These are phyloP conservation scores for Eutypa lata DNA, from an alignment of 2,329 filamentous ascomycete species.

Conservation along the genomic window DNA sequence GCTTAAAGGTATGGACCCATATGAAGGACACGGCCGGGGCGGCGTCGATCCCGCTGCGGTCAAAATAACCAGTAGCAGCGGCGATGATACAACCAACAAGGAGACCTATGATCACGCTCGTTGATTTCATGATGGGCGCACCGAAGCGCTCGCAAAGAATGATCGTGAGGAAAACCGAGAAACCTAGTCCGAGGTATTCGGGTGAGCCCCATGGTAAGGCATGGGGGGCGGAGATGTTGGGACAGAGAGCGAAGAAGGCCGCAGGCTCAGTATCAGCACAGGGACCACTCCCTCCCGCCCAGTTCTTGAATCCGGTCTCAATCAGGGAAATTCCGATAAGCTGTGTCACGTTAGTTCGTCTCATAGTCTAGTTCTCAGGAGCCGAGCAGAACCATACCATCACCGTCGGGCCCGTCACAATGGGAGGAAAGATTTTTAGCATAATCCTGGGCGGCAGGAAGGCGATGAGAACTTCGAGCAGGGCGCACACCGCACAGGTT, in stretches of 20 bases:
- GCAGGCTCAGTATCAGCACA: conserved; percentile 48
- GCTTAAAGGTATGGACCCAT: conserved; percentile 75
- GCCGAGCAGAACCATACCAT: conserved; percentile 27
- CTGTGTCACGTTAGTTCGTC: conserved; percentile 15
- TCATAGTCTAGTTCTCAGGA: conserved; percentile 19
- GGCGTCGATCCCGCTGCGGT: conserved; percentile 64
- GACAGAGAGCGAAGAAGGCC: conserved; percentile 62
- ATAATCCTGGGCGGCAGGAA: conserved; percentile 69
- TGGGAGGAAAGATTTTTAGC: conserved; percentile 73
- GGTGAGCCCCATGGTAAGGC: conserved; percentile 75
- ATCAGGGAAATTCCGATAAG: conserved; percentile 74
- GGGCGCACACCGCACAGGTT: conserved; percentile 61
- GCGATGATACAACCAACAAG: conserved; percentile 76
- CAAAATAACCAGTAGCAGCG: conserved; percentile 75
- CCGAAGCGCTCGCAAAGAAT: conserved; percentile 79
- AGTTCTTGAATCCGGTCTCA: conserved; percentile 68
- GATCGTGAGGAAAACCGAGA: conserved; percentile 76
- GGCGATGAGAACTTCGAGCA: conserved; percentile 70
- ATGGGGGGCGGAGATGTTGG: conserved; percentile 64
- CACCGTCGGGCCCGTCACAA: conserved; percentile 73
- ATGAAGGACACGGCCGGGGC: conserved; percentile 73
- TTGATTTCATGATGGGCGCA: conserved; percentile 80
- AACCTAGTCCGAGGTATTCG: conserved; percentile 75
- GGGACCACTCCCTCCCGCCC: conserved; percentile 70
- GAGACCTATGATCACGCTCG: conserved; percentile 71